Base-by-base conservation (phyloP, 225 moss, liverwort and hornwort species). In the Physcomitrellopsis africana region DNA sequence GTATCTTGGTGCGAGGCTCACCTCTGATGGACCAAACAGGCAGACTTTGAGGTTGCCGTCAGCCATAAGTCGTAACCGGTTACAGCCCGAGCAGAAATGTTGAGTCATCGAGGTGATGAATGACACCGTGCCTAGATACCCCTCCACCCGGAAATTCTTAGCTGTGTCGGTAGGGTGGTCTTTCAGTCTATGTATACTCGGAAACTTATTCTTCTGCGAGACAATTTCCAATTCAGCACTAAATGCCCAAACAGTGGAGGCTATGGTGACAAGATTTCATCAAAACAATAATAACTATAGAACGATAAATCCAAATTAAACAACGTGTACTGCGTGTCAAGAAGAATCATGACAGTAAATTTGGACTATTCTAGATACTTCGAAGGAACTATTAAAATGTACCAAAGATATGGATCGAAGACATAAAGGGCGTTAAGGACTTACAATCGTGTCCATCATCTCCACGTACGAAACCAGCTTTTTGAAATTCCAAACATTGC, bases 31-130 rank as follows among this genome's bases (percentile, higher is more conserved):
- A 70, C 99, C 99, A 49, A 99, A 99, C 8, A 99, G 92, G 80
- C 99, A 99, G 44, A 99, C 99, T 89, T 99, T 99, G 72, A 99
- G 92, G 71, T 99, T 99, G 47, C 99, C 99, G 68, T 99, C 99
- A 46, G 99, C 99, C 99, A 99, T 92, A 42, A 99, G 90, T 14
- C 99, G 93, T 62, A 99, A 71, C 65, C 99, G 89, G 79, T 99
- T 99, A 86, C 99, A 99, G 16, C 99, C 99, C 37, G 90, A 92
- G 78, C 99, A 99, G 73, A 99, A 99, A 68, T 95, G 88, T 56
- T 99, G 72, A 20, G 99, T 99, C 99, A 99, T 99, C 13, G 99
- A 99, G 26, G 99, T 95, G 64, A 99, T 95, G 74, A 99, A 99
- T 15, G 99, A 99, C 14, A 99, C 93, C 8, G 80, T 83, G 71